These are phyloP conservation scores for Metschnikowia continentalis DNA, from an alignment of 805 yeast genomes.

Conservation along the genomic window DNA sequence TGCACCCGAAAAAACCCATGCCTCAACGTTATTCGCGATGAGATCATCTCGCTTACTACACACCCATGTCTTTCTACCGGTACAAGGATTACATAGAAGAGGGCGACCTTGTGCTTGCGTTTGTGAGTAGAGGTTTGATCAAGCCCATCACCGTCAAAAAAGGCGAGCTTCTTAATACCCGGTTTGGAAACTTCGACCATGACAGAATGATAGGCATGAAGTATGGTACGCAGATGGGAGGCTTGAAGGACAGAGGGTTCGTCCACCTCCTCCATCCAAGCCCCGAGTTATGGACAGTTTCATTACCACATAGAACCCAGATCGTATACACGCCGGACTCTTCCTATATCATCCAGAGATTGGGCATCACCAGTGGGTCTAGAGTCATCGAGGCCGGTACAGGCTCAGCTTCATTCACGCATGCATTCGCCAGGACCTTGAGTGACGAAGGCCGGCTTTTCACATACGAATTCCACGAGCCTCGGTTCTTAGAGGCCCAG, in stretches of 20 bases:
- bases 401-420: constrained; percentile 94
- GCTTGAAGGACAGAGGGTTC: constrained; percentile 74
- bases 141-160: constrained; percentile 64
- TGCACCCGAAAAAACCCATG: neutral
- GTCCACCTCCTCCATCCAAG: constrained; percentile 86
- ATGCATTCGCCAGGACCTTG: constrained; percentile 81
- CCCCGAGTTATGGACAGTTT: constrained; percentile 94
- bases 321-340: constrained; percentile 96
- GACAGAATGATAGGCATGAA: constrained; percentile 71
- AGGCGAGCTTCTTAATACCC: constrained; percentile 68
- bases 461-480: constrained; percentile 89
- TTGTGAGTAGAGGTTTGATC: constrained; percentile 74
- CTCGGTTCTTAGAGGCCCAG: constrained; percentile 74
- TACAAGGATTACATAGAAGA: constrained; percentile 71
- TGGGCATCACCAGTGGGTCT: constrained; percentile 69
- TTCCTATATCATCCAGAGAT: constrained; percentile 79
- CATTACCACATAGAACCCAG: constrained; percentile 95
- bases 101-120: constrained; percentile 83
- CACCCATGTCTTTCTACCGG: constrained; percentile 46
- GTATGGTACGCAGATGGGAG: constrained; percentile 82
- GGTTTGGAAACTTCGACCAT: constrained; percentile 90
- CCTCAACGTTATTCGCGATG: constrained; percentile 1
- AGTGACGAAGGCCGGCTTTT: constrained; percentile 58
- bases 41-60: neutral
- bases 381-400: constrained; percentile 95